phyloP scores from a whole-genome alignment of 768 basidiomycete genomes.

The Antrodiella citrinella region DNA sequence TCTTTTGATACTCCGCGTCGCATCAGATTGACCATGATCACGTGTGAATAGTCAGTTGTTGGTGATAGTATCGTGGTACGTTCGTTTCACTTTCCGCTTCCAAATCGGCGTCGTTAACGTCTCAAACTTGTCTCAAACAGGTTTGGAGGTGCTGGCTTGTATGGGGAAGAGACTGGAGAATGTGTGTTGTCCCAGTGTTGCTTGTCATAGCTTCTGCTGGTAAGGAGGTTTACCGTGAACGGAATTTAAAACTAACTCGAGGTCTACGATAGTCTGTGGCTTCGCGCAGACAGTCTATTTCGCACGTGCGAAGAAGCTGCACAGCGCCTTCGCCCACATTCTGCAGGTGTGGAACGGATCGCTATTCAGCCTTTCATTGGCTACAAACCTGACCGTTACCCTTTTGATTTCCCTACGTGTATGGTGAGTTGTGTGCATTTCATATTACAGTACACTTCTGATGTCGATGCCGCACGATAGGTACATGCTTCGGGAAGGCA shows the following conservation, averaged over 20 bases:
- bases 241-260: too few species aligned
- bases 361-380: slow-evolving; percentile 26
- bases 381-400: slow-evolving; percentile 27
- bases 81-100: not conserved
- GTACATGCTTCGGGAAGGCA: slow-evolving; percentile 3
- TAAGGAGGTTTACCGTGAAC: slow-evolving; percentile 12
- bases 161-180: slow-evolving; percentile 24
- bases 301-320: slow-evolving; percentile 18
- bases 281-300: slow-evolving; percentile 25
- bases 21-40: not conserved
- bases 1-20: not conserved
- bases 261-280: slow-evolving; percentile 18
- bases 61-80: slow-evolving; percentile 27
- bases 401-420: slow-evolving; percentile 5
- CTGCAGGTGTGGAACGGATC: slow-evolving; percentile 28
- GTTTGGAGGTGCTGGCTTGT: slow-evolving; percentile 28
- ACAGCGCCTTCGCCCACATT: slow-evolving; percentile 26
- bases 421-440: not conserved
- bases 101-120: not conserved
- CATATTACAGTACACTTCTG: not conserved
- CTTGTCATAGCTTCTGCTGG: slow-evolving; percentile 25
- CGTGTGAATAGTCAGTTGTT: slow-evolving; percentile 18
- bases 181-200: slow-evolving; percentile 22
- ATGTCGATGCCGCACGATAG: not conserved
- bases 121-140: slow-evolving; percentile 4